Percentiles rank a stretch among this genome's conserved stretches.
Evolutionary conservation across 345 rosid genomes (phyloP).

Genomic region (Hibiscus trionum): DNA sequence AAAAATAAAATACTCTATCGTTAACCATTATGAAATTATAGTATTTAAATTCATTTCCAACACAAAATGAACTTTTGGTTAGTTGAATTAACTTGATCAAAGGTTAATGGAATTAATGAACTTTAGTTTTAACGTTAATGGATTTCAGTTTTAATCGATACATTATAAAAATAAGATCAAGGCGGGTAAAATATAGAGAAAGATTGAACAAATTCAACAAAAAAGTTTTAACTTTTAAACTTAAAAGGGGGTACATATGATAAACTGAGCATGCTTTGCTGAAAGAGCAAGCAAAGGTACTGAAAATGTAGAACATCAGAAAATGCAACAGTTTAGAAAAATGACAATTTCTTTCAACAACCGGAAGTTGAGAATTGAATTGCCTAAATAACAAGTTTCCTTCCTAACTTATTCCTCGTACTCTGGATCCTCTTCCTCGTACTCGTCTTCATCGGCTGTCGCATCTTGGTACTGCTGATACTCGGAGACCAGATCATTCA

Average conservation of each 20-base stretch:
- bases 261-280: neutral
- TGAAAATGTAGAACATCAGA: neutral
- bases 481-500: slow-evolving; percentile 68
- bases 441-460: slow-evolving; percentile 58
- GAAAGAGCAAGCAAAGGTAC: neutral
- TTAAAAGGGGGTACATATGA: too few species aligned
- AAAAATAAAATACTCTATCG: too few species aligned
- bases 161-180: neutral
- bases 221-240: neutral
- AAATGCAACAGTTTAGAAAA: neutral
- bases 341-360: slow-evolving; percentile 8
- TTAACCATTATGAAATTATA: too few species aligned
- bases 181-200: neutral
- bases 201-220: neutral
- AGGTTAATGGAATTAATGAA: too few species aligned
- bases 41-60: too few species aligned
- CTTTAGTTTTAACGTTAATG: neutral
- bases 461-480: slow-evolving; percentile 84
- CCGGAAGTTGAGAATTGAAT: slow-evolving; percentile 2
- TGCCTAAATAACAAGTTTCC: neutral
- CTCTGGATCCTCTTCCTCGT: slow-evolving; percentile 44
- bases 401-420: slow-evolving; percentile 10
- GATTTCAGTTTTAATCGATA: neutral
- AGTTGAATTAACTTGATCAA: too few species aligned
- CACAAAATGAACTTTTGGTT: too few species aligned